phyloP scores from a whole-genome alignment of 257 asterid species.

The Ocimum tenuiflorum region DNA sequence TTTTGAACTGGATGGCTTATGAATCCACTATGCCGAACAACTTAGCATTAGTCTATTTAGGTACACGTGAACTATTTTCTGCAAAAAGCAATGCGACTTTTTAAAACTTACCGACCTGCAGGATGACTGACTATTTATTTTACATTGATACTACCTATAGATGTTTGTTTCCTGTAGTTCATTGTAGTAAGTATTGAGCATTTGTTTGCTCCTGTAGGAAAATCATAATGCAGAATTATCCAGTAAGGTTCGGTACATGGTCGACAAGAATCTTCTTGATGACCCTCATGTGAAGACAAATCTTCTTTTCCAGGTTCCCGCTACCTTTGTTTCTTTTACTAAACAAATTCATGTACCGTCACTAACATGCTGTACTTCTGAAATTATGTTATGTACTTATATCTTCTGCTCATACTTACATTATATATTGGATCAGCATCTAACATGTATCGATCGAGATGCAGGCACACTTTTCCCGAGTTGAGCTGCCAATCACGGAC shows the following conservation, averaged over 20 bases:
- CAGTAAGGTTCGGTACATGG: conserved; percentile 58
- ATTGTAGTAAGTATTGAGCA: neutral
- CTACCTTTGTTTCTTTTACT: conserved; percentile 15
- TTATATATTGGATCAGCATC: conserved; percentile 9
- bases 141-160: neutral
- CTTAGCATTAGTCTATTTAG: neutral
- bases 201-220: conserved; percentile 44
- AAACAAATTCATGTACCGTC: neutral
- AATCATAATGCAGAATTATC: conserved; percentile 69
- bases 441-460: conserved; percentile 21
- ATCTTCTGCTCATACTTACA: conserved; percentile 6
- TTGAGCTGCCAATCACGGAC: conserved; percentile 81
- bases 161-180: conserved; percentile 3
- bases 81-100: neutral
- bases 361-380: neutral
- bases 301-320: conserved; percentile 81
- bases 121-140: neutral
- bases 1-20: neutral
- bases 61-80: neutral
- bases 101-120: neutral
- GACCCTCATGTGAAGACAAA: conserved; percentile 98
- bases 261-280: conserved; percentile 80
- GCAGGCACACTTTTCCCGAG: conserved; percentile 89
- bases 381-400: neutral
- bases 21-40: neutral